Base-by-base conservation (phyloP, 2,329 filamentous ascomycete species). In the Clathrospora elynae region DNA sequence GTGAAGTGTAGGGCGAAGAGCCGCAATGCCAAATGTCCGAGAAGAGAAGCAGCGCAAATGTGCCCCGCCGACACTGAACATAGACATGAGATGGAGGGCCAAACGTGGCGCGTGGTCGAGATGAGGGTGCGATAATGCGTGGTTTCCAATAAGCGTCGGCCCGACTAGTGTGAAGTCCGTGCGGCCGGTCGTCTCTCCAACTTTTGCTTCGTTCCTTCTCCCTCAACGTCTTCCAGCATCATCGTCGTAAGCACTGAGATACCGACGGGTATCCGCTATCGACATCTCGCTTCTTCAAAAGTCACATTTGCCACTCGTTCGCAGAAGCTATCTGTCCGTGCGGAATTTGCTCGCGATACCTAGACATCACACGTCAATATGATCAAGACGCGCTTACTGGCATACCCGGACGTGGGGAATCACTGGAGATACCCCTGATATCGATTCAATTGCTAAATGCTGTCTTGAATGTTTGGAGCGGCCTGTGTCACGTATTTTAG, bases 91-190 rank as follows among this genome's bases (percentile, higher is more conserved):
- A 34, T 26, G 33, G 11, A 16, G 31, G 16, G 22, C 11, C 32
- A 35, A 20, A 17, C 24, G 35, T 24, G 24, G 22, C 35, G 20
- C 32, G 35, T 40, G 20, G 35, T 36, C 17, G 46, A 42, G 39
- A 29, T 29, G 37, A 22, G 17, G 35, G 14, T 37, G 45, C 17
- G 14, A 37, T 45, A 30, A 34, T 33, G 33, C 47, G 45, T 49
- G 29, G 37, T 38, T 42, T 49, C 30, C 24, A 30, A 29, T 34
- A 37, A 26, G 41, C 49, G 23, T 43, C 40, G 45, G 49, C 12
- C 38, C 45, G 37, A 46, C 26, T 35, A 37, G 48, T 25, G 25
- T 19, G 16, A 26, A 41, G 44, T 10, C 41, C 36, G 36, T 41
- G 40, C 42, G 16, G 20, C 6, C 10, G 6, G 10, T 10, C 20